A percentile compares a stretch with the other conserved stretches of the same genome.
Conservation (phyloP, 179 eudicot species). For the Silene vulgaris region DNA sequence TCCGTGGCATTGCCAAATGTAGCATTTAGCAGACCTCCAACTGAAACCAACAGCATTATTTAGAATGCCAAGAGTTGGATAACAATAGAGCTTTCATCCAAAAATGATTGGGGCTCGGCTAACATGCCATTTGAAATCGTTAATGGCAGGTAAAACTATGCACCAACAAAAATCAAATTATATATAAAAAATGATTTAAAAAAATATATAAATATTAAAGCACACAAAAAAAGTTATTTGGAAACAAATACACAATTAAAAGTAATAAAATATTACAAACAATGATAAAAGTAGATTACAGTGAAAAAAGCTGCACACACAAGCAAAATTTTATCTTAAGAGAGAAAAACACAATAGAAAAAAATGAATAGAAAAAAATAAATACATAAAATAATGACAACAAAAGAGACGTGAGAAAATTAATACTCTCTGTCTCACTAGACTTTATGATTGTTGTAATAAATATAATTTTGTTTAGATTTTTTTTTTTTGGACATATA, state of each 20-base stretch:
- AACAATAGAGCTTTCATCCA: not conserved
- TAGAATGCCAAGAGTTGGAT: conserved; percentile 20
- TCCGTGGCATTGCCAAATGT: conserved; percentile 97
- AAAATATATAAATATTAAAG: too few species aligned
- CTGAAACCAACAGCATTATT: conserved; percentile 37
- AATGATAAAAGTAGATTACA: too few species aligned
- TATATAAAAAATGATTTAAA: too few species aligned
- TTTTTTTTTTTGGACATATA: not conserved
- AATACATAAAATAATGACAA: too few species aligned
- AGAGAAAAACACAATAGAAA: too few species aligned
- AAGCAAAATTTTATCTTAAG: too few species aligned
- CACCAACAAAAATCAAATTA: not conserved
- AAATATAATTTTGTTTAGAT: not conserved
- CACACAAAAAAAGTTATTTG: too few species aligned
- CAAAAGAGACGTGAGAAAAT: not conserved
- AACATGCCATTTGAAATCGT: not conserved
- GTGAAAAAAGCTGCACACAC: too few species aligned
- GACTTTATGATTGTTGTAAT: not conserved
- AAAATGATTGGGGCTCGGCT: not conserved
- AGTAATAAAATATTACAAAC: too few species aligned
- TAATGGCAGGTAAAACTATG: not conserved
- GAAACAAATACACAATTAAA: too few species aligned
- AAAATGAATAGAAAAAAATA: too few species aligned
- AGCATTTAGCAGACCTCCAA: conserved; percentile 95
- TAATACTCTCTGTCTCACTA: not conserved